These are phyloP conservation scores for Volvox reticuliferus DNA, from an alignment of 139 green algal genomes.

Conservation along the genomic window DNA sequence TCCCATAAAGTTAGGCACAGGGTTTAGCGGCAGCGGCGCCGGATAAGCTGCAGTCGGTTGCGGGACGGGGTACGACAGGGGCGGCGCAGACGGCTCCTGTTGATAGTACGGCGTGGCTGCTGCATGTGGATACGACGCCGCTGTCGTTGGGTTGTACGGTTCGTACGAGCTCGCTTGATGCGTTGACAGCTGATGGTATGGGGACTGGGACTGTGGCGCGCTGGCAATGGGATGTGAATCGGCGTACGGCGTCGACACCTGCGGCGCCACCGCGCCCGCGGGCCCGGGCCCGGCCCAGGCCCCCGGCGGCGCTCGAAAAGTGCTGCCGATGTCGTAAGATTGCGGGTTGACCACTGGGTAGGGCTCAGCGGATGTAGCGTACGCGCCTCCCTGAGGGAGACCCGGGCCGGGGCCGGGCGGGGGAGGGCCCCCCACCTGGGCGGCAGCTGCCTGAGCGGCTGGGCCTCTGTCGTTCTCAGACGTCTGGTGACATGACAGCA, in stretches of 20 bases:
- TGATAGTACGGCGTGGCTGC: neutral
- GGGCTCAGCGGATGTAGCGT: no score
- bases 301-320: neutral
- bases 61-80: neutral
- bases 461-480: neutral
- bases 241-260: no score
- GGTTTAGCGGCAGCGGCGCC: neutral
- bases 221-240: neutral
- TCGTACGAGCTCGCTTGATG: neutral
- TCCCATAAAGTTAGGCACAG: neutral
- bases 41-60: neutral
- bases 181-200: neutral
- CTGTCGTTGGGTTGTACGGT: neutral
- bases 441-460: neutral
- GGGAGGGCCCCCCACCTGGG: no score
- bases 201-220: neutral
- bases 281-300: no score
- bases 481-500: slow-evolving; percentile 20
- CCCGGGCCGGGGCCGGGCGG: neutral
- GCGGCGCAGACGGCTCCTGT: neutral
- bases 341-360: neutral
- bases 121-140: neutral
- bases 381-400: neutral
- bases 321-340: neutral
- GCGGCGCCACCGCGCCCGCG: no score